Evolutionary conservation across 306 rosid genomes (phyloP).

Genomic region (Prinsepia uniflora): DNA sequence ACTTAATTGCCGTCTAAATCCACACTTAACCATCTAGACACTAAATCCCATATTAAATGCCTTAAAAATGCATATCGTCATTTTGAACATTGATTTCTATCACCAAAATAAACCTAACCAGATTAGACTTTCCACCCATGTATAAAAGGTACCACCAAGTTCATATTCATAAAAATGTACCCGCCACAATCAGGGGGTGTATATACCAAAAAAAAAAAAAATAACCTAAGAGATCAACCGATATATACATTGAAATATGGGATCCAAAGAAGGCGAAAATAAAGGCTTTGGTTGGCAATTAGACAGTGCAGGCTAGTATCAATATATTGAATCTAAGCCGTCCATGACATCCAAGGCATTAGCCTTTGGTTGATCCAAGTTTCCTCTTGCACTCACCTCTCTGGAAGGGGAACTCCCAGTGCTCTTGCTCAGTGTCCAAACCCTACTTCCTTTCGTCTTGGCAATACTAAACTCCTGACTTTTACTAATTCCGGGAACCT

Average conservation of each 20-base stretch:
- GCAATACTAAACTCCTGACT: constrained; percentile 48
- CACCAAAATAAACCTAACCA: too few relatives aligned
- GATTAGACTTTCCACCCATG: neutral
- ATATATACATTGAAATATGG: constrained; percentile 21
- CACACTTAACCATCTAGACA: too few relatives aligned
- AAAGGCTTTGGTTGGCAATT: neutral
- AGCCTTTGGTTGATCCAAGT: constrained; percentile 19
- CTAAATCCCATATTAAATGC: too few relatives aligned
- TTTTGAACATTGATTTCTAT: too few relatives aligned
- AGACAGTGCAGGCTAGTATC: constrained; percentile 4
- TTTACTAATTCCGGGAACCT: constrained; percentile 53
- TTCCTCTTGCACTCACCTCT: constrained; percentile 27
- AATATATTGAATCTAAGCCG: constrained; percentile 32
- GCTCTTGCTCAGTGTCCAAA: constrained; percentile 44
- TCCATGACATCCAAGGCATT: constrained; percentile 56
- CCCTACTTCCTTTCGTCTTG: constrained; percentile 30
- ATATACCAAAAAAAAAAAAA: constrained; percentile 15
- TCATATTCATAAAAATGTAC: too few relatives aligned
- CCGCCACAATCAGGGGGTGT: neutral
- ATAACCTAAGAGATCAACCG: neutral
- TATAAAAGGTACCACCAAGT: neutral
- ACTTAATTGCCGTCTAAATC: too few relatives aligned
- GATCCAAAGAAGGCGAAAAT: neutral
- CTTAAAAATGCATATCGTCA: too few relatives aligned
- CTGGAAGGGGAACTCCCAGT: constrained; percentile 53